These are phyloP conservation scores for Cenococcum geophilum DNA, from an alignment of 495 filamentous ascomycete species.

Conservation along the genomic window DNA sequence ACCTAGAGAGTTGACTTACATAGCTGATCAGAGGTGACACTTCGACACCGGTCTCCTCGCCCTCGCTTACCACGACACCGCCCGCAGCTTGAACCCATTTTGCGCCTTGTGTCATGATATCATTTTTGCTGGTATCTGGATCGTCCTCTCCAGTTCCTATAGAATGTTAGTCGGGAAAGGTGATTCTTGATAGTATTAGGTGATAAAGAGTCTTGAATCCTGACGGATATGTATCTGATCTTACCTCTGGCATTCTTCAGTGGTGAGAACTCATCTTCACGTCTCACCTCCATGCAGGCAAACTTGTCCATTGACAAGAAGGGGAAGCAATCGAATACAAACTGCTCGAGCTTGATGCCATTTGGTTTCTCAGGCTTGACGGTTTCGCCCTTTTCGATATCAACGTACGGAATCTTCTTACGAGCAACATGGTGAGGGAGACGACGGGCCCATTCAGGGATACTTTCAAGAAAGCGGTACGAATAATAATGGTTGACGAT, in stretches of 20 bases:
- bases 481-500: slow-evolving; percentile 99
- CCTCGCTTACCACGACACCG: slow-evolving; percentile 67
- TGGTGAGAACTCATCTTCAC: slow-evolving; percentile 97
- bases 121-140: slow-evolving; percentile 79
- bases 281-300: slow-evolving; percentile 88
- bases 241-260: slow-evolving; percentile 77
- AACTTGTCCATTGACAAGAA: slow-evolving; percentile 81
- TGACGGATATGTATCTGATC: not conserved
- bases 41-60: slow-evolving; percentile 67
- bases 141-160: slow-evolving; percentile 83
- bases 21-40: slow-evolving; percentile 94
- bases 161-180: not conserved
- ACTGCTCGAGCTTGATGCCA: slow-evolving; percentile 98
- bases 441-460: slow-evolving; percentile 75
- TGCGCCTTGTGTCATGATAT: slow-evolving; percentile 84
- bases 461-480: slow-evolving; percentile 83
- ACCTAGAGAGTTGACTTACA: slow-evolving; percentile 53
- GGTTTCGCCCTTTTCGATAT: slow-evolving; percentile 65
- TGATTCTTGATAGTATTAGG: not conserved
- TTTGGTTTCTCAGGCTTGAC: slow-evolving; percentile 92
- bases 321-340: slow-evolving; percentile 98
- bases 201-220: too few relatives aligned
- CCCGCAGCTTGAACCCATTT: slow-evolving; percentile 78
- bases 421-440: slow-evolving; percentile 92
- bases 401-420: slow-evolving; percentile 94